Percentiles rank a stretch among this genome's conserved stretches.
phyloP scores from a whole-genome alignment of 2,329 filamentous ascomycete species.

The Penicillium sumatraense region DNA sequence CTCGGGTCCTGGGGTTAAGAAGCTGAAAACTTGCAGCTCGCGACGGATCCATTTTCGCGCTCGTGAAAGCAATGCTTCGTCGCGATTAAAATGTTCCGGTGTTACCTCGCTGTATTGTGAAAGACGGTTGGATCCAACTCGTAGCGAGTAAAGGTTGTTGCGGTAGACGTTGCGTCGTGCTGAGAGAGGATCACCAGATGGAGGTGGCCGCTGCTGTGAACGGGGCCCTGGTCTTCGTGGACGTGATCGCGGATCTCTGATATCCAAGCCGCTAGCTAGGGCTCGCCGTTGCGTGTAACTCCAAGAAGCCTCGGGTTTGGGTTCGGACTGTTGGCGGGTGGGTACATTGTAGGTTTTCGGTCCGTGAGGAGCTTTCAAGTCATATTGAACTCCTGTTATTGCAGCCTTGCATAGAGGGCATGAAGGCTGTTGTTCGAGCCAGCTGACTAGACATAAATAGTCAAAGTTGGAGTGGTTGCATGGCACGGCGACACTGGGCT shows the following conservation, averaged over 20 bases:
- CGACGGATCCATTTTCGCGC: slow-evolving; percentile 81
- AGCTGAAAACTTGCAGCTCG: slow-evolving; percentile 82
- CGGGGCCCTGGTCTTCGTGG: slow-evolving; percentile 25
- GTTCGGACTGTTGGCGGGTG: slow-evolving; percentile 23
- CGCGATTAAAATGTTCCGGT: slow-evolving; percentile 66
- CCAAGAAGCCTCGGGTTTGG: slow-evolving; percentile 9
- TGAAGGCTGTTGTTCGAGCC: slow-evolving; percentile 72
- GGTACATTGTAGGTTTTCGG: slow-evolving; percentile 65
- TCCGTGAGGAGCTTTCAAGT: slow-evolving; percentile 57
- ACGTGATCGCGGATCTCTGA: slow-evolving; percentile 5
- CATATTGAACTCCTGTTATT: slow-evolving; percentile 65
- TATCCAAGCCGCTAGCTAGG: slow-evolving; percentile 8
- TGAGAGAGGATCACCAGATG: slow-evolving; percentile 53
- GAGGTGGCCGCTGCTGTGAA: slow-evolving; percentile 34
- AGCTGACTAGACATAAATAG: slow-evolving; percentile 80
- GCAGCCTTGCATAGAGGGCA: slow-evolving; percentile 75
- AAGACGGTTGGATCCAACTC: slow-evolving; percentile 79
- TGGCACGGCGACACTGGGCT: slow-evolving; percentile 72
- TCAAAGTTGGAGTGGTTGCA: slow-evolving; percentile 84
- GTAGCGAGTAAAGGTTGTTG: slow-evolving; percentile 72
- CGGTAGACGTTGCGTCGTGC: slow-evolving; percentile 75
- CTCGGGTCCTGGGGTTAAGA: slow-evolving; percentile 57
- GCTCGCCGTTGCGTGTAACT: slow-evolving; percentile 12
- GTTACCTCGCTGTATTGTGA: slow-evolving; percentile 77
- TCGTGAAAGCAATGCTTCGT: slow-evolving; percentile 71